Evolutionary conservation across 495 filamentous ascomycete genomes (phyloP).

Genomic region (Cercophora sp.): DNA sequence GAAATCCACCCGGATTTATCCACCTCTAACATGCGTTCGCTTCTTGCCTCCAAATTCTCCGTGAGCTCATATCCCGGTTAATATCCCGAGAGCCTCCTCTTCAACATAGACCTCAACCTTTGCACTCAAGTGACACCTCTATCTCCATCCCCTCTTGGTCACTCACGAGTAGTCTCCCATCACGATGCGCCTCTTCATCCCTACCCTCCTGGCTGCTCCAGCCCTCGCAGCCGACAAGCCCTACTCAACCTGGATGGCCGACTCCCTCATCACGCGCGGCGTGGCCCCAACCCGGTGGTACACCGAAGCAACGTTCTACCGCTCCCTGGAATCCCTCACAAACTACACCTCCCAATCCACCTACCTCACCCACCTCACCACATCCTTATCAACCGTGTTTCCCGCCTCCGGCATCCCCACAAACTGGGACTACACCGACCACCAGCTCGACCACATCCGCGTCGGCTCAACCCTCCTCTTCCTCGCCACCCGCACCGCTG

Average conservation of each 20-base stretch:
- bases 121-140: too few relatives aligned
- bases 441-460: constrained; percentile 49
- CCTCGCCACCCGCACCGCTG: constrained; percentile 32
- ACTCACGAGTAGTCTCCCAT: too few relatives aligned
- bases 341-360: constrained; percentile 1
- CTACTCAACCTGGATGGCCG: constrained; percentile 44
- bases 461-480: constrained; percentile 47
- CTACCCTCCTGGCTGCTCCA: background rate
- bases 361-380: constrained; percentile 20
- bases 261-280: constrained; percentile 45
- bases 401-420: constrained; percentile 30
- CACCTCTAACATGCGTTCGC: too few relatives aligned
- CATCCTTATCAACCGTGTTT: constrained; percentile 37
- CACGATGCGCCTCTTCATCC: background rate
- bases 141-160: too few relatives aligned
- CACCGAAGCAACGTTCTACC: constrained; percentile 37
- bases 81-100: too few relatives aligned
- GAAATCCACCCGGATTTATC: too few relatives aligned
- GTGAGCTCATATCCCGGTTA: too few relatives aligned
- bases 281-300: constrained; percentile 35
- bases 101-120: too few relatives aligned
- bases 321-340: constrained; percentile 36
- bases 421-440: constrained; percentile 37
- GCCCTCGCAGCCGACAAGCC: background rate
- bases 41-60: too few relatives aligned